Evolutionary conservation across 2,329 filamentous ascomycete genomes (phyloP).

Genomic region (Sporothrix brasiliensis): DNA sequence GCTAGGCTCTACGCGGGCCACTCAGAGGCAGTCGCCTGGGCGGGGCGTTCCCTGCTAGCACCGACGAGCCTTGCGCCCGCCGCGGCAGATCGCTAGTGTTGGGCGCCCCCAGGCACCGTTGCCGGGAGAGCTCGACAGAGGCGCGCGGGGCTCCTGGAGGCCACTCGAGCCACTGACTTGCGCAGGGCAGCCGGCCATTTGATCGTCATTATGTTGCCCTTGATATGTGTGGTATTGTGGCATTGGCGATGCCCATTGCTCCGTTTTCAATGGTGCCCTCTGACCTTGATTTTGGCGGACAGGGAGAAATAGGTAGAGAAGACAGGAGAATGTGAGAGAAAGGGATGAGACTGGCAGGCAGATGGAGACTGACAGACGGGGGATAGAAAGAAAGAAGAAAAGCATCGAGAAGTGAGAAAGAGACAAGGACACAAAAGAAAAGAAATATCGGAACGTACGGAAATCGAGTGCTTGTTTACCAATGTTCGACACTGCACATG

Average conservation of each 20-base stretch:
- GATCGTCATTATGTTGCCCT: constrained; percentile 13
- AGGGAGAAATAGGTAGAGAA: background rate
- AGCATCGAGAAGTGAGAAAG: background rate
- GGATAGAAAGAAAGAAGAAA: background rate
- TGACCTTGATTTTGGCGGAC: background rate
- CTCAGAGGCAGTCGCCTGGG: background rate
- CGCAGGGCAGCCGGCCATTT: background rate
- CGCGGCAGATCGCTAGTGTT: constrained; percentile 20
- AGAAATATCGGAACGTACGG: background rate
- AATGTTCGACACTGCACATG: no score
- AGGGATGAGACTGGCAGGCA: background rate
- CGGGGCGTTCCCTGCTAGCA: background rate
- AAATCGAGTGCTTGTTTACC: no score
- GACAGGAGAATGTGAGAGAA: background rate
- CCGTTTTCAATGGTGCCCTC: constrained; percentile 12
- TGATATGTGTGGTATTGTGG: constrained; percentile 13
- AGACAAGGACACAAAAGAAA: background rate
- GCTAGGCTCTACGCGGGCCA: background rate
- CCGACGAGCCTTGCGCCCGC: background rate
- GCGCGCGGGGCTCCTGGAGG: background rate
- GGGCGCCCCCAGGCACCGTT: background rate
- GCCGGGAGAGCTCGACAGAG: constrained; percentile 4
- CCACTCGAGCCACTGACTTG: background rate
- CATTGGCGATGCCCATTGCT: constrained; percentile 13
- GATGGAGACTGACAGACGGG: background rate